Percentiles rank a stretch among this genome's conserved stretches.
Conservation (phyloP, 352 stramenopile species). For the Phytophthora nicotianae region DNA sequence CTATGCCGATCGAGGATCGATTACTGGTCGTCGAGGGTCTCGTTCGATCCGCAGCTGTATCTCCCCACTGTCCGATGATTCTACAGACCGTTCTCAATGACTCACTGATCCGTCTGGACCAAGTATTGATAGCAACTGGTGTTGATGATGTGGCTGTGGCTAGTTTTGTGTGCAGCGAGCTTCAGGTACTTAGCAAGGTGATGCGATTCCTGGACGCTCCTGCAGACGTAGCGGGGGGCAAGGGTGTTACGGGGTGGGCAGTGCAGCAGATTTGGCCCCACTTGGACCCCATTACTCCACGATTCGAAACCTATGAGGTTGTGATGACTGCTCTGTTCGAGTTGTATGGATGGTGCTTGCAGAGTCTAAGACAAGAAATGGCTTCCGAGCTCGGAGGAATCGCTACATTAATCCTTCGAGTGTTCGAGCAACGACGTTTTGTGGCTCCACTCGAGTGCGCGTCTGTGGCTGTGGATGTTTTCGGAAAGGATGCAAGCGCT, state of each 20-base stretch:
- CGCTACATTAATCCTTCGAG: constrained; percentile 56
- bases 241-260: constrained; percentile 48
- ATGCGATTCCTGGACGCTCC: constrained; percentile 73
- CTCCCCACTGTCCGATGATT: constrained; percentile 53
- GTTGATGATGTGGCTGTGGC: constrained; percentile 25
- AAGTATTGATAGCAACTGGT: constrained; percentile 35
- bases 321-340: constrained; percentile 68
- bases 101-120: constrained; percentile 52
- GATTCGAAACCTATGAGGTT: constrained; percentile 45
- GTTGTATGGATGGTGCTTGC: constrained; percentile 75
- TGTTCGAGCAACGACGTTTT: constrained; percentile 62
- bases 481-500: constrained; percentile 49
- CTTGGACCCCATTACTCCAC: constrained; percentile 47
- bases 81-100: constrained; percentile 56
- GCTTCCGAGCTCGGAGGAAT: constrained; percentile 51
- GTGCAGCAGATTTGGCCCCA: constrained; percentile 67
- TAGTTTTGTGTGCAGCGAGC: constrained; percentile 50
- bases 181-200: constrained; percentile 70
- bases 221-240: constrained; percentile 52
- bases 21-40: constrained; percentile 71
- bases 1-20: constrained; percentile 58
- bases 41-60: constrained; percentile 55
- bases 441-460: constrained; percentile 73
- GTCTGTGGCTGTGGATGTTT: constrained; percentile 69
- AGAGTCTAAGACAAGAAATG: constrained; percentile 68